Evolutionary conservation across 805 yeast genomes (phyloP).

Genomic region (Vanderwaltozyma polyspora): DNA sequence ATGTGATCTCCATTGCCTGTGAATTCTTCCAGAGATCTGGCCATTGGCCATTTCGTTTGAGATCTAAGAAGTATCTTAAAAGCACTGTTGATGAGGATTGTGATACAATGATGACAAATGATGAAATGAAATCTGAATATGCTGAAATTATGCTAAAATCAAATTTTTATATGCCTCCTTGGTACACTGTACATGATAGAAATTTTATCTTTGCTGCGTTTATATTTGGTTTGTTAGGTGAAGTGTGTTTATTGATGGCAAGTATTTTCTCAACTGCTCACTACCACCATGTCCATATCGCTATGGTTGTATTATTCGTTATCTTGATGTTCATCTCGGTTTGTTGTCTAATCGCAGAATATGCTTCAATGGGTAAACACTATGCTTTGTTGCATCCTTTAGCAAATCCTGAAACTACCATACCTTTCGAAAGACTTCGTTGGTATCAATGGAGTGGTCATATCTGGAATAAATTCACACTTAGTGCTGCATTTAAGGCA

Average conservation of each 20-base stretch:
- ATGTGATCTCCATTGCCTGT: slow-evolving; percentile 47
- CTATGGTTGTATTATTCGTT: slow-evolving; percentile 68
- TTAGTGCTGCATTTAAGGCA: slow-evolving; percentile 42
- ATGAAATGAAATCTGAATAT: slow-evolving; percentile 7
- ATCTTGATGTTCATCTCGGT: slow-evolving; percentile 48
- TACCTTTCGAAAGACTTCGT: slow-evolving; percentile 9
- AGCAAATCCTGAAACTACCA: slow-evolving; percentile 11
- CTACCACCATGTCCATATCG: slow-evolving; percentile 44
- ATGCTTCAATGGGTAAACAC: slow-evolving; percentile 35
- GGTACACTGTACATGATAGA: slow-evolving; percentile 30
- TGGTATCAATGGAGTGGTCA: slow-evolving; percentile 28
- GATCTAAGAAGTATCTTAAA: neutral
- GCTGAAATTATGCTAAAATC: slow-evolving; percentile 11
- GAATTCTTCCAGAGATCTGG: slow-evolving; percentile 52
- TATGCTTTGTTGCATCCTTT: slow-evolving; percentile 31
- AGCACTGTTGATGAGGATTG: slow-evolving; percentile 35
- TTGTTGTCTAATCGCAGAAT: slow-evolving; percentile 35
- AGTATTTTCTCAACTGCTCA: slow-evolving; percentile 57
- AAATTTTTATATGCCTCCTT: slow-evolving; percentile 27
- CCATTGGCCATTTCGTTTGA: slow-evolving; percentile 28
- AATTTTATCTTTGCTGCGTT: slow-evolving; percentile 33
- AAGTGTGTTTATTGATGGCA: slow-evolving; percentile 63
- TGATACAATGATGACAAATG: slow-evolving; percentile 3
- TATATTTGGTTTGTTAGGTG: slow-evolving; percentile 43
- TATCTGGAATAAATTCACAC: slow-evolving; percentile 34